These are phyloP conservation scores for Scorias spongiosa DNA, from an alignment of 2,329 filamentous ascomycete species.

Conservation along the genomic window DNA sequence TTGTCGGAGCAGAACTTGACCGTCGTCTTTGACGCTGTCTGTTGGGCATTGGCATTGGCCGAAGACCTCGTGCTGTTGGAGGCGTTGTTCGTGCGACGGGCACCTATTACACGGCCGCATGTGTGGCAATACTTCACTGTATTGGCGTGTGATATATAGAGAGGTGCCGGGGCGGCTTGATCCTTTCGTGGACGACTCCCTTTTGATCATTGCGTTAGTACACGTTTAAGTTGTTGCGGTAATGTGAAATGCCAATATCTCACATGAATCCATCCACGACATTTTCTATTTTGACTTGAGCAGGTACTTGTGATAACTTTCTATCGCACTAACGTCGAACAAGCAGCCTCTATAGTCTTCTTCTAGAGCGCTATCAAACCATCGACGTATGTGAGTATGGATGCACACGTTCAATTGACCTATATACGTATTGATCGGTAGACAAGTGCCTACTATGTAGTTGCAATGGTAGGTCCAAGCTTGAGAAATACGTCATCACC, in stretches of 20 bases:
- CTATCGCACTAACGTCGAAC: not conserved
- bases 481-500: too few relatives aligned
- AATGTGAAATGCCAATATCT: not conserved
- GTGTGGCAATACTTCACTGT: slow-evolving; percentile 40
- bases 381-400: too few relatives aligned
- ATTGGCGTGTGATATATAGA: slow-evolving; percentile 36
- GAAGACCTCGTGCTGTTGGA: slow-evolving; percentile 12
- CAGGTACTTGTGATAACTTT: not conserved
- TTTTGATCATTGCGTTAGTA: not conserved
- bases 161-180: slow-evolving; percentile 33
- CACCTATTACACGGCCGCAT: slow-evolving; percentile 41
- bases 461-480: too few relatives aligned
- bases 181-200: slow-evolving; percentile 28
- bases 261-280: slow-evolving; percentile 35
- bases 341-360: too few relatives aligned
- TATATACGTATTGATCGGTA: too few relatives aligned
- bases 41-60: slow-evolving; percentile 11
- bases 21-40: slow-evolving; percentile 14
- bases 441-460: too few relatives aligned
- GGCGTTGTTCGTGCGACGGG: slow-evolving; percentile 3
- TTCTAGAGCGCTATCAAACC: too few relatives aligned
- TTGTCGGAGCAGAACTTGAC: slow-evolving; percentile 44
- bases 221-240: too few relatives aligned
- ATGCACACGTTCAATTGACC: too few relatives aligned
- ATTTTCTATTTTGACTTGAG: slow-evolving; percentile 16